phyloP scores from a whole-genome alignment of 129 eudicot species.

The Escallonia herrerae region DNA sequence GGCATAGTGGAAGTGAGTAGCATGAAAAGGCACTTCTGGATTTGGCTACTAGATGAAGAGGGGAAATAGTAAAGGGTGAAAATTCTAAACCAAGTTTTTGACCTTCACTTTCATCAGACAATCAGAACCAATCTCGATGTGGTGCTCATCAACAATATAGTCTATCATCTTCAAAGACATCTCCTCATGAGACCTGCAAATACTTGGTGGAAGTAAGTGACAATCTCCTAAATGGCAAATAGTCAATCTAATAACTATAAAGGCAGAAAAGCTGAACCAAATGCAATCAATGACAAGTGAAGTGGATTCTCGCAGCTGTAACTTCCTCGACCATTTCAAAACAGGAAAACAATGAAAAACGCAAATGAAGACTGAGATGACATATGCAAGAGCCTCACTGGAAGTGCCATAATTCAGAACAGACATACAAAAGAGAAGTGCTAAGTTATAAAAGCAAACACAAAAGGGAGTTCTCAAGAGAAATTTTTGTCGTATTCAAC shows the following conservation, averaged over 20 bases:
- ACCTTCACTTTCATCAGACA: constrained; percentile 77
- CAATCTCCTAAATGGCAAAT: too few relatives aligned
- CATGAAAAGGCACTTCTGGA: neutral
- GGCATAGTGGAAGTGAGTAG: neutral
- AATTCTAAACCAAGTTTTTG: constrained; percentile 2
- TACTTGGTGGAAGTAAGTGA: neutral
- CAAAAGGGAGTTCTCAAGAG: too few relatives aligned
- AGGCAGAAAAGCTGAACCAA: too few relatives aligned
- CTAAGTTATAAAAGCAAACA: too few relatives aligned
- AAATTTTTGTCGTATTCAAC: too few relatives aligned
- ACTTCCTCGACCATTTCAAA: neutral
- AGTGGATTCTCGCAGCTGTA: too few relatives aligned
- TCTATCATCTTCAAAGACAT: constrained; percentile 78
- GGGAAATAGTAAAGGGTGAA: constrained; percentile 5
- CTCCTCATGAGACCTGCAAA: constrained; percentile 88
- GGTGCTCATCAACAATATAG: constrained; percentile 75
- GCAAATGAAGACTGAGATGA: neutral
- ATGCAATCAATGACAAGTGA: too few relatives aligned
- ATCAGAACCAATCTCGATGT: constrained; percentile 73
- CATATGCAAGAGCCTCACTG: too few relatives aligned
- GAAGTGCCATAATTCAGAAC: too few relatives aligned
- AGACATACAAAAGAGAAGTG: too few relatives aligned
- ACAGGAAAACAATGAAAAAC: neutral
- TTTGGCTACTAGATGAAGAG: neutral
- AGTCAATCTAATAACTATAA: too few relatives aligned